Conservation (phyloP, 805 yeast genomes). For the Cyberlindnera nakhonratchasimensis region DNA sequence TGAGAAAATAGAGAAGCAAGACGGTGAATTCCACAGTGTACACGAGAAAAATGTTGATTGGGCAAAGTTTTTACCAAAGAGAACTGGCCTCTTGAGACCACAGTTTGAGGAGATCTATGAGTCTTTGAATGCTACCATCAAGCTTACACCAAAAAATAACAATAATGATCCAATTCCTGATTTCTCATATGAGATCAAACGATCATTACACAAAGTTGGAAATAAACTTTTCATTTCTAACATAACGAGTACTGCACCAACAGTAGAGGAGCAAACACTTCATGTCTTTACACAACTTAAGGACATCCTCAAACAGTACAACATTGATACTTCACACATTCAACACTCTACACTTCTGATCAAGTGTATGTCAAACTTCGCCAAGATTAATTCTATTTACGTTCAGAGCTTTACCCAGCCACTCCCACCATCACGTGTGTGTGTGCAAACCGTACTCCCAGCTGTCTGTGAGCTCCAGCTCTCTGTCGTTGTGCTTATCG, state of each 20-base stretch:
- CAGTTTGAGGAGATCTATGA: slow-evolving; percentile 37
- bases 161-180: neutral
- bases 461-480: slow-evolving; percentile 42
- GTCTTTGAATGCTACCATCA: neutral
- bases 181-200: slow-evolving; percentile 5
- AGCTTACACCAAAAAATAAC: neutral
- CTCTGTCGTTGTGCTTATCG: slow-evolving; percentile 51
- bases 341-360: slow-evolving; percentile 61
- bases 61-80: slow-evolving; percentile 20
- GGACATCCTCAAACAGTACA: slow-evolving; percentile 30
- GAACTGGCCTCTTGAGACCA: slow-evolving; percentile 35
- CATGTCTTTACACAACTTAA: slow-evolving; percentile 48
- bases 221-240: slow-evolving; percentile 43
- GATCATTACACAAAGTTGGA: slow-evolving; percentile 17
- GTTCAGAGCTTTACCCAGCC: slow-evolving; percentile 50
- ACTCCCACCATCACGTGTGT: slow-evolving; percentile 85
- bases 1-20: slow-evolving; percentile 31
- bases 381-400: slow-evolving; percentile 59
- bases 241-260: slow-evolving; percentile 24
- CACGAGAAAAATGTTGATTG: slow-evolving; percentile 20
- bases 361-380: slow-evolving; percentile 62
- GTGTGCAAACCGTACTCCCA: slow-evolving; percentile 62
- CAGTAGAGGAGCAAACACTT: slow-evolving; percentile 42
- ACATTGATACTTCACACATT: slow-evolving; percentile 42
- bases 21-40: slow-evolving; percentile 22